phyloP scores from a whole-genome alignment of 176 grass and related monocot species.

The Aegilops longissima region DNA sequence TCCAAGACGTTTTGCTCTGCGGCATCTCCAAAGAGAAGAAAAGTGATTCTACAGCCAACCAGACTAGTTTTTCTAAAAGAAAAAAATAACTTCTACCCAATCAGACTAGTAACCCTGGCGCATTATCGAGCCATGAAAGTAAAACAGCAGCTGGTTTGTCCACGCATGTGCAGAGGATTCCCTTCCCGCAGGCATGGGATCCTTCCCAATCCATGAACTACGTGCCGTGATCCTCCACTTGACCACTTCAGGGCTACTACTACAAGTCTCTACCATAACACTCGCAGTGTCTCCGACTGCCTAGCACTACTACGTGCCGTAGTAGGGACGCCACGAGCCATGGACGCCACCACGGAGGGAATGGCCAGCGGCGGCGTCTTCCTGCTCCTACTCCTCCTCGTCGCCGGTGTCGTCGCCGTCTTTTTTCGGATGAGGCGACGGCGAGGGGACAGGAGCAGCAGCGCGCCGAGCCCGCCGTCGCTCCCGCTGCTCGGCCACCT shows the following conservation, averaged over 20 bases:
- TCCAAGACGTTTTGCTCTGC: too few species aligned
- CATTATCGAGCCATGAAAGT: too few species aligned
- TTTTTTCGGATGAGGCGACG: not conserved
- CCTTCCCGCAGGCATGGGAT: not conserved
- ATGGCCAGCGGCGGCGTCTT: not conserved
- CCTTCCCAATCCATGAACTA: not conserved
- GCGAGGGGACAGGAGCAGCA: not conserved
- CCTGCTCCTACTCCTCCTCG: not conserved
- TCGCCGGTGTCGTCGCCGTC: not conserved
- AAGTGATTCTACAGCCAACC: too few species aligned
- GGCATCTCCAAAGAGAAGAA: too few species aligned
- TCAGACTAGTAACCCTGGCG: too few species aligned
- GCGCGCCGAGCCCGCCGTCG: constrained; percentile 35
- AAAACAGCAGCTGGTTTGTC: not conserved
- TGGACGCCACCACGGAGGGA: not conserved
- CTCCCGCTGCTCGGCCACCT: constrained; percentile 68
- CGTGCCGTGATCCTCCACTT: too few species aligned
- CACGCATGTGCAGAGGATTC: not conserved
- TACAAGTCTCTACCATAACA: not conserved
- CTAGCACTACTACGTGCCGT: not conserved
- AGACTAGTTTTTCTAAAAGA: too few species aligned
- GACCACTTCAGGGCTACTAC: too few species aligned
- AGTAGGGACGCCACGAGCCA: not conserved
- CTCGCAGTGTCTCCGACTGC: too few species aligned
- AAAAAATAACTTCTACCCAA: too few species aligned